A percentile compares a stretch with the other conserved stretches of the same genome.
These are phyloP conservation scores for Huntiella decipiens DNA, from an alignment of 2,329 filamentous ascomycete species.

Conservation along the genomic window DNA sequence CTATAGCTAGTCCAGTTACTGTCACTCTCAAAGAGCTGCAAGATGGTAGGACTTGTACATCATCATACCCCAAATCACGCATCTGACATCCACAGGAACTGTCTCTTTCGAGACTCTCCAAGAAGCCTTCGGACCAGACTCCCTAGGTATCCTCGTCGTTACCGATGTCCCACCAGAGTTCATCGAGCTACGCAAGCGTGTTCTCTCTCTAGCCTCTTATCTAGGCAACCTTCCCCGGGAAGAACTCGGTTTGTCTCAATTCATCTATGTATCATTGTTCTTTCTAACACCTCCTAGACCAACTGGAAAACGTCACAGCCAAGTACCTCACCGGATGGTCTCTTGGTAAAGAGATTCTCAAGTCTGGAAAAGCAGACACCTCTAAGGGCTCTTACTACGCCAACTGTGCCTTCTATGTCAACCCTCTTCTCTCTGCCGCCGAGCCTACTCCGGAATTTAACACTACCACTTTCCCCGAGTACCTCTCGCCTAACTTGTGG, in stretches of 20 bases:
- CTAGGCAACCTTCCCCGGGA: conserved; percentile 58
- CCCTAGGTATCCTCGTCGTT: conserved; percentile 84
- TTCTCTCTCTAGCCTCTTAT: conserved; percentile 77
- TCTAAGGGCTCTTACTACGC: conserved; percentile 73
- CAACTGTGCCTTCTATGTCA: conserved; percentile 62
- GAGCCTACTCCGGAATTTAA: conserved; percentile 39
- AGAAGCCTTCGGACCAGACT: conserved; percentile 74
- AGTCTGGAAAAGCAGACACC: conserved; percentile 58
- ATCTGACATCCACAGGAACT: conserved; percentile 27
- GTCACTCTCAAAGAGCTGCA: conserved; percentile 43
- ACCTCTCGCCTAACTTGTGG: conserved; percentile 83
- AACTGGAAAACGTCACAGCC: conserved; percentile 38
- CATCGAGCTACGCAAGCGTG: conserved; percentile 45
- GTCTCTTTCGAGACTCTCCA: conserved; percentile 51
- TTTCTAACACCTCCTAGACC: conserved; percentile 20
- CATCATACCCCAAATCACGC: conserved; percentile 9
- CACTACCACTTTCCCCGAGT: conserved; percentile 56
- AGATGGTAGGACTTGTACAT: conserved; percentile 25
- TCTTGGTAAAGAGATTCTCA: conserved; percentile 62
- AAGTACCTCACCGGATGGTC: conserved; percentile 61
- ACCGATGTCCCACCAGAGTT: conserved; percentile 64
- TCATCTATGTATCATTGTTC: neutral
- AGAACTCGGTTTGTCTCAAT: conserved; percentile 42
- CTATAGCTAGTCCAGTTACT: conserved; percentile 34
- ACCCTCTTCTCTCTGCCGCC: conserved; percentile 41